Evolutionary conservation across 805 yeast species (phyloP), one percentile per base, ranked within the genome.

Genomic region (Lipomyces yamanashiensis): DNA sequence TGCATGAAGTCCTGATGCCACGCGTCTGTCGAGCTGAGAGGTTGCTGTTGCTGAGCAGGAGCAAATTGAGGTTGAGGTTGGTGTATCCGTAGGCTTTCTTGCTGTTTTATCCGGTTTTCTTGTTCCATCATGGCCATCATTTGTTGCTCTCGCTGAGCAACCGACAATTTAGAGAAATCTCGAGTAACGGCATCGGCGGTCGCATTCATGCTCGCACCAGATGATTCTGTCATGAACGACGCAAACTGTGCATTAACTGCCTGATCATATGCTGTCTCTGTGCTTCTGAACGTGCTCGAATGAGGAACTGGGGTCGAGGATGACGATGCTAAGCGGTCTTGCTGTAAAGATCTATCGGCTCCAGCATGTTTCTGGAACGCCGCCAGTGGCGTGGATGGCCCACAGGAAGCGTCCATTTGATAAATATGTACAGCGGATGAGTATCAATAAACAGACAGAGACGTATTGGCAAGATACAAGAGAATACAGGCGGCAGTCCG

Each of bases 361-460:
- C 50, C 49, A 17, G 67, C 59, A 45, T 66, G 69, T 56, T 66
- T 66, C 33, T 37, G 55, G 12, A 66, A 33, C 12, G 56, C 55
- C 21, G 47, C 8, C 19, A 66, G 55, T 17, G 69, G 62, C 57
- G 67, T 66, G 3, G 69, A 63, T 2, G 69, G 69, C 4, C 69
- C 69, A 50, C 69, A 66, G n/a, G 62, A 48, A 12, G 64, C 61
- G 37, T 61, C 64, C 64, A 61, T 61, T n/a, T 23, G 13, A 15
- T 19, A 43, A 15, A 23, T 48, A 13, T 33, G 23, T 7, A 17
- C 23, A 36, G 19, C 17, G 34, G 8, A 28, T 28, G 28, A 28
- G 28, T 28, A 28, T 28, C 28, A 28, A 28, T 28, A 28, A 28
- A 12, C 23, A 34, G 48, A 44, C 4, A 44, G 21, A 28, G 28